Conservation (phyloP, 306 rosid genomes). For the Acmispon strigosus region DNA sequence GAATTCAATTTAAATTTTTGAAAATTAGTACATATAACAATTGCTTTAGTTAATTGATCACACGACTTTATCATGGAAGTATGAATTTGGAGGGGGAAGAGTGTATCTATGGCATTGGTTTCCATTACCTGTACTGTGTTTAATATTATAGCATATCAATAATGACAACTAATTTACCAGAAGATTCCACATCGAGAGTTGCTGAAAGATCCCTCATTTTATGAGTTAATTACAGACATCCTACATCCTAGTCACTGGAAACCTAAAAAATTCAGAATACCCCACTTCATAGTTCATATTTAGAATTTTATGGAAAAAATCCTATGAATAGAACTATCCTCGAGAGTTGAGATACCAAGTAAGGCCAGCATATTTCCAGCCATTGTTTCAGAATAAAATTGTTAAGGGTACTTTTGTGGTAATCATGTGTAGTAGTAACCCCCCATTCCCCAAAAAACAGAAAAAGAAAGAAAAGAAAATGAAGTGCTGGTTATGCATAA, state of each 20-base stretch:
- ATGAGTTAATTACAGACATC: background rate
- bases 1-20: background rate
- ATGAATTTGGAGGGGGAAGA: background rate
- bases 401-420: background rate
- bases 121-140: background rate
- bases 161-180: background rate
- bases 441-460: background rate
- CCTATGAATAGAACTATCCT: background rate
- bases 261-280: background rate
- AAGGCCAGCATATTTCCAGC: background rate
- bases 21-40: background rate
- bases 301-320: background rate
- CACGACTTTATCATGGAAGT: background rate
- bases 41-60: background rate
- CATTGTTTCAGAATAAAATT: background rate
- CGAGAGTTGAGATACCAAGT: background rate
- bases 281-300: background rate
- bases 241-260: background rate
- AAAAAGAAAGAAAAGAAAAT: background rate
- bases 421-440: background rate
- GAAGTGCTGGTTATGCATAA: background rate
- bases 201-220: background rate
- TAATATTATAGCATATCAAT: background rate
- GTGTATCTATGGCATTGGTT: background rate
- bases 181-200: background rate